phyloP scores from a whole-genome alignment of 2,329 filamentous ascomycete genomes.

The Arthrobotrys megalospora region DNA sequence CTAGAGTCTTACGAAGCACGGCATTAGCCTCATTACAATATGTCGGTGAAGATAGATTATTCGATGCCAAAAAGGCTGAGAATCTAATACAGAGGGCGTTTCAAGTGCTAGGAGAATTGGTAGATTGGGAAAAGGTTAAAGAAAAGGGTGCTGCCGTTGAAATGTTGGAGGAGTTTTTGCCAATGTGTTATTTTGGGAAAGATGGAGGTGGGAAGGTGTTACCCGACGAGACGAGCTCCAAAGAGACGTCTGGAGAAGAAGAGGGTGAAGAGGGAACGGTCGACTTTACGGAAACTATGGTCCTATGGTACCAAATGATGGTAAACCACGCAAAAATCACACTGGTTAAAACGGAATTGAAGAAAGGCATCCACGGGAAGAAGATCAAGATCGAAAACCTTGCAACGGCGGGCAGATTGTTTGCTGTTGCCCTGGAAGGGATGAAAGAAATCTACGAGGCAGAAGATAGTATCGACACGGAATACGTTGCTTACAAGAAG shows the following conservation, averaged over 20 bases:
- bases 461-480: slow-evolving; percentile 19
- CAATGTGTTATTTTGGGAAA: slow-evolving; percentile 53
- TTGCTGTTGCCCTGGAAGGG: slow-evolving; percentile 40
- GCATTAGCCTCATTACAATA: slow-evolving; percentile 36
- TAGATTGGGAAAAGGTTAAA: slow-evolving; percentile 57
- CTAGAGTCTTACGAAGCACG: slow-evolving; percentile 44
- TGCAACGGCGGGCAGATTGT: slow-evolving; percentile 43
- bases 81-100: slow-evolving; percentile 48
- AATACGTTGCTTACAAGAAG: slow-evolving; percentile 47
- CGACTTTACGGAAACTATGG: slow-evolving; percentile 43
- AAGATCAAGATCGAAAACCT: slow-evolving; percentile 54
- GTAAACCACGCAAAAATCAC: slow-evolving; percentile 45
- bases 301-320: slow-evolving; percentile 58
- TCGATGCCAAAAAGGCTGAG: slow-evolving; percentile 51
- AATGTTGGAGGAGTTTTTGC: slow-evolving; percentile 55
- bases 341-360: slow-evolving; percentile 40
- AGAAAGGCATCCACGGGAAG: slow-evolving; percentile 19
- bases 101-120: slow-evolving; percentile 51
- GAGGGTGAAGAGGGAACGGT: slow-evolving; percentile 16
- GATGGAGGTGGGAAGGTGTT: slow-evolving; percentile 3
- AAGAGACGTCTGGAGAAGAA: slow-evolving; percentile 3
- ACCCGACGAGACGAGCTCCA: neutral
- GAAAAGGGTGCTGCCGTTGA: slow-evolving; percentile 42
- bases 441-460: slow-evolving; percentile 48
- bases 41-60: slow-evolving; percentile 34